A percentile compares a stretch with the other conserved stretches of the same genome.
These are phyloP conservation scores for Debaryomyces singareniensis DNA, from an alignment of 1,139 yeast species.

Conservation along the genomic window DNA sequence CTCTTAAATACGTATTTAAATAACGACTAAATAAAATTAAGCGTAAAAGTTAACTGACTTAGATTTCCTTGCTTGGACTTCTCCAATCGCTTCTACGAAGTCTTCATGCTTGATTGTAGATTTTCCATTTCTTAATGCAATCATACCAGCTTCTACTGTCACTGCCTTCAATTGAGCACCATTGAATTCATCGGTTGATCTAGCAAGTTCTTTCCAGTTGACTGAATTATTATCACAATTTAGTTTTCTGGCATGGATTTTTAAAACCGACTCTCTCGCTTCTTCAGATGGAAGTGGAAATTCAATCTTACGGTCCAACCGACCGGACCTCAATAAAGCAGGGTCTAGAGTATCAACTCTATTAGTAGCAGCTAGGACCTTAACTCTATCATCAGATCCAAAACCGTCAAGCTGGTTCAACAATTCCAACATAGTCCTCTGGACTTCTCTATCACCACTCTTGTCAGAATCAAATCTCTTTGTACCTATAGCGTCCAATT, in stretches of 20 bases:
- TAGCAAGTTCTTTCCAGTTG: slow-evolving; percentile 96
- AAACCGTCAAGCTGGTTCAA: slow-evolving; percentile 97
- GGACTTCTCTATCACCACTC: slow-evolving; percentile 97
- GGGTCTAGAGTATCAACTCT: slow-evolving; percentile 98
- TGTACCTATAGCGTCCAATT: slow-evolving; percentile 97
- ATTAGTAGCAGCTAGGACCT: slow-evolving; percentile 96
- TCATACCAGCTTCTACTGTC: slow-evolving; percentile 99
- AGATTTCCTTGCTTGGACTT: slow-evolving; percentile 95
- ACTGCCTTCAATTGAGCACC: slow-evolving; percentile 99
- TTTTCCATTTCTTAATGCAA: slow-evolving; percentile 94
- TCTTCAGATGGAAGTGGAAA: slow-evolving; percentile 97
- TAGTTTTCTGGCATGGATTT: slow-evolving; percentile 95
- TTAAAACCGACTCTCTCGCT: slow-evolving; percentile 92
- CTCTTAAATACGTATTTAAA: not conserved
- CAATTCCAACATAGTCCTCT: slow-evolving; percentile 96
- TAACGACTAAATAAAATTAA: slow-evolving; percentile 2
- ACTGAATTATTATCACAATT: slow-evolving; percentile 81
- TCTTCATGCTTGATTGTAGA: slow-evolving; percentile 92
- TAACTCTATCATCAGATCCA: slow-evolving; percentile 96
- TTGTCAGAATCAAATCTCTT: slow-evolving; percentile 97
- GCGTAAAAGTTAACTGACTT: slow-evolving; percentile 96
- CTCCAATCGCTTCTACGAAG: slow-evolving; percentile 96
- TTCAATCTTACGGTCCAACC: slow-evolving; percentile 95
- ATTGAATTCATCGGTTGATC: slow-evolving; percentile 96
- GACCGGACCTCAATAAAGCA: slow-evolving; percentile 92